phyloP scores from a whole-genome alignment of 176 grass and related monocot species.

The Zea mays region Zm-B73-REFERENCE-NAM-5.0 NC_050102.1:173003501-173004000 shows the following conservation, averaged over 20 bases:
- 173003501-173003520: background rate
- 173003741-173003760: background rate
- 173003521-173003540: background rate
- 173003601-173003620: background rate
- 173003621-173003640: background rate
- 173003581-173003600: background rate
- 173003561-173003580: background rate
- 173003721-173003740: background rate
- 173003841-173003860: background rate
- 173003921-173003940: slow-evolving; percentile 75
- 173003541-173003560: background rate
- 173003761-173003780: background rate
- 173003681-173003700: background rate
- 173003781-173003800: background rate
- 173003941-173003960: slow-evolving; percentile 63
- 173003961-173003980: slow-evolving; percentile 44
- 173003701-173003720: background rate
- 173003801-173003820: background rate
- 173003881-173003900: slow-evolving; percentile 59
- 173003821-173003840: background rate
- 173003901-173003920: slow-evolving; percentile 67
- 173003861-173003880: slow-evolving; percentile 57
- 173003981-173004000: slow-evolving; percentile 93
- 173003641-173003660: background rate
- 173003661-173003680: background rate